These are phyloP conservation scores for Naganishia antarctica DNA, from an alignment of 768 basidiomycete genomes.

Conservation along the genomic window DNA sequence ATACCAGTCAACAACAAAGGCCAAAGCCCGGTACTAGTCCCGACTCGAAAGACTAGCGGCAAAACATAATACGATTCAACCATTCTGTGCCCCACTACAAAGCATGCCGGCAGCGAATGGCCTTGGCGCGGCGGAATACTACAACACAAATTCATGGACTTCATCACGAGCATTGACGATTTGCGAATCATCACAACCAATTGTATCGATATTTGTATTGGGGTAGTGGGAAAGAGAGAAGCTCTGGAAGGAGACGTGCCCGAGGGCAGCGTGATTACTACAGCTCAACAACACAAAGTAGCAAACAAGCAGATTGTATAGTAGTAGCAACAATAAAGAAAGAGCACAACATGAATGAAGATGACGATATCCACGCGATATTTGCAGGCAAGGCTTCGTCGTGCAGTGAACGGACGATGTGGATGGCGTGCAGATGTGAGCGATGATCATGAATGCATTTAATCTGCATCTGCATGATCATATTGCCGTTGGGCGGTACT, in stretches of 20 bases:
- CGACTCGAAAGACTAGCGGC: slow-evolving; percentile 1
- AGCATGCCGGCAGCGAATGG: not conserved
- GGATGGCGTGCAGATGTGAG: no score
- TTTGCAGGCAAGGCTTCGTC: no score
- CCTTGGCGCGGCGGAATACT: slow-evolving; percentile 4
- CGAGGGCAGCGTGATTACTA: not conserved
- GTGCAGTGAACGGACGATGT: no score
- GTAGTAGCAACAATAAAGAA: not conserved
- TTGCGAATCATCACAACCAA: slow-evolving; percentile 10
- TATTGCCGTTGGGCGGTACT: no score
- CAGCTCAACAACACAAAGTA: slow-evolving; percentile 5
- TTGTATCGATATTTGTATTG: slow-evolving; percentile 20
- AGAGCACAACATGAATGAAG: not conserved
- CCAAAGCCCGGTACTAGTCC: slow-evolving; percentile 1
- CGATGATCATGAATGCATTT: no score
- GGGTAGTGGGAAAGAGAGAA: not conserved
- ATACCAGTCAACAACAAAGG: slow-evolving; percentile 5
- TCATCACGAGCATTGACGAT: slow-evolving; percentile 9
- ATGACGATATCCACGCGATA: not conserved
- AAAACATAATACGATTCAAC: not conserved
- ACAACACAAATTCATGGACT: not conserved
- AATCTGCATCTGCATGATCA: no score
- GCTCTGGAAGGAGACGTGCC: not conserved
- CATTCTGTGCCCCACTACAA: not conserved
- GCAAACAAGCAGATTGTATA: slow-evolving; percentile 19